Evolutionary conservation across 257 asterid species (phyloP), one percentile per base, ranked within the genome.

Genomic region (Nicotiana tomentosiformis): DNA sequence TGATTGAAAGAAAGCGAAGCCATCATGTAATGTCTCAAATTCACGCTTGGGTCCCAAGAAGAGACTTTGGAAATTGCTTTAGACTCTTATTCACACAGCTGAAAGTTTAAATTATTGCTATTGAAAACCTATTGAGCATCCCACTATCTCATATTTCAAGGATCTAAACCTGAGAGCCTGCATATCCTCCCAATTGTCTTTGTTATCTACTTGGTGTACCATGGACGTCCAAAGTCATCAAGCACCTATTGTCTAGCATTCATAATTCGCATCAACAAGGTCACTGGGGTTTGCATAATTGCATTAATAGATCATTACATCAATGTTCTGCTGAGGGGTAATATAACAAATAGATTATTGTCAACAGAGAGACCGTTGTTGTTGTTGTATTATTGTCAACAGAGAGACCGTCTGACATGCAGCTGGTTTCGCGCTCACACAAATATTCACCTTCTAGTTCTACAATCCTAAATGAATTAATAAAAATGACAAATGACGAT

Each of bases 101-200:
- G 78, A 43, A 70, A 70, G 60, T 70, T 39, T 37, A 70, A 43
- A 70, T 70, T 16, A 70, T 70, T 23, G 58, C 60, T 70, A 43
- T 33, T 43, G 78, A 43, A 64, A 64, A 70, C 46, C 37, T n/a
- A 39, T 70, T 70, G 78, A 70, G 33, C 78, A 70, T 70, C 78
- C 78, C 58, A 43, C 17, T 70, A n/a, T 70, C 11, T 39, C 30
- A 39, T 39, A 39, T 70, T 37, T 39, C 78, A n/a, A 39, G 33
- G 12, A 39, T 39, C 58, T 70, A 70, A 70, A 70, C 23, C 32
- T 15, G n/a, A 56, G 57, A 39, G 33, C n/a, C 57, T 67, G 46
- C 74, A 30, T 66, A 20, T 20, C 49, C 60, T 70, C 78, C 60
- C 78, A 72, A 72, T 72, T 72, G 79, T 7, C 61, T 35, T 46